Conservation (phyloP, 2,329 filamentous ascomycete species). For the Didymella segeticola region DNA sequence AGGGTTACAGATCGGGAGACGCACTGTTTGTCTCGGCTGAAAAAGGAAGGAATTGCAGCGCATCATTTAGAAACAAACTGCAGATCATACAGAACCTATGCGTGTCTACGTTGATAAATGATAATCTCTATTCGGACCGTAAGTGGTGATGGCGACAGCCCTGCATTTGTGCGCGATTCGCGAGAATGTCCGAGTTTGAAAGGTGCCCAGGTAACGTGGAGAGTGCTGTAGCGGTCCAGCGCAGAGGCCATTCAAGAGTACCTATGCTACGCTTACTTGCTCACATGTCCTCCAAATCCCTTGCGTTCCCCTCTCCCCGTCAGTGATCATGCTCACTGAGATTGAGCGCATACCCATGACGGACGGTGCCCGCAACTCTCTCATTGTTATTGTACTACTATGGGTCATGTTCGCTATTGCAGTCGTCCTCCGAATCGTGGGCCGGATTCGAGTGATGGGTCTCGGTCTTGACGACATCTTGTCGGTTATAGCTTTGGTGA, state of each 20-base stretch:
- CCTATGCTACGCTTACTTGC: slow-evolving; percentile 1
- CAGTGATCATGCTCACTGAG: slow-evolving; percentile 16
- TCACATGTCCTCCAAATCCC: slow-evolving; percentile 3
- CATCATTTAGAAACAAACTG: neutral
- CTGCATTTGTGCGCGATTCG: slow-evolving; percentile 2
- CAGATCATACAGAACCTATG: neutral
- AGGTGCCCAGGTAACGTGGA: slow-evolving; percentile 3
- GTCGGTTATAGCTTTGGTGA: slow-evolving; percentile 23
- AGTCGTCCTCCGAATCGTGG: slow-evolving; percentile 21
- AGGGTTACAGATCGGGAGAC: slow-evolving; percentile 8
- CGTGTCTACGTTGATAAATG: neutral
- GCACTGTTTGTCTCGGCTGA: neutral
- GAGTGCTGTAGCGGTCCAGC: slow-evolving; percentile 2
- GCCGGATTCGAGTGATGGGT: slow-evolving; percentile 26
- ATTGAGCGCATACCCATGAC: slow-evolving; percentile 24
- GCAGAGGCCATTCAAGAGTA: neutral
- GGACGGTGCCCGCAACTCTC: slow-evolving; percentile 24
- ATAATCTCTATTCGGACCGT: neutral
- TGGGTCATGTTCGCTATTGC: slow-evolving; percentile 25
- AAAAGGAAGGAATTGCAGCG: slow-evolving; percentile 7
- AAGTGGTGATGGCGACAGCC: neutral
- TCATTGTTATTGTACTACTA: slow-evolving; percentile 28
- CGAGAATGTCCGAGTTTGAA: slow-evolving; percentile 9
- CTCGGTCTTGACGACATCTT: slow-evolving; percentile 28
- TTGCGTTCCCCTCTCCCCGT: slow-evolving; percentile 5